Conservation (phyloP, 306 rosid genomes). For the Casuarina cunninghamiana region DNA sequence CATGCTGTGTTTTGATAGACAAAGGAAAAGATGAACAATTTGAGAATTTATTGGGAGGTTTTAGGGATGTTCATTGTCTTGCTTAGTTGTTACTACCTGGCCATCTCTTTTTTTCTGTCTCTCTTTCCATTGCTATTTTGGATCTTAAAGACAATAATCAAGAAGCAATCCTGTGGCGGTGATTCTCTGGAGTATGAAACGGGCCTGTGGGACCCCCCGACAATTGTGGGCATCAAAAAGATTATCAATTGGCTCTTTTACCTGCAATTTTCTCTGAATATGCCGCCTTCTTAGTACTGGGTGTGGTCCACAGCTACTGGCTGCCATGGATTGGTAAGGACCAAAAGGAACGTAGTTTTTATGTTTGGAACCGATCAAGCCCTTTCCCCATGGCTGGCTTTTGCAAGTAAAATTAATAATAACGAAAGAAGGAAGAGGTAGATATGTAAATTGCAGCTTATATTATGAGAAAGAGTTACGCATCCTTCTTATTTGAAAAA, state of each 20-base stretch:
- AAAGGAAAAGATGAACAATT: slow-evolving; percentile 13
- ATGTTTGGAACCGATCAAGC: too few relatives aligned
- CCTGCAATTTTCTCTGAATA: not conserved
- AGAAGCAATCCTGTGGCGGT: slow-evolving; percentile 42
- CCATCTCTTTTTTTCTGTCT: slow-evolving; percentile 28
- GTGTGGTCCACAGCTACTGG: slow-evolving; percentile 22
- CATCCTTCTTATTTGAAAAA: too few relatives aligned
- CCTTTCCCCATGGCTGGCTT: too few relatives aligned
- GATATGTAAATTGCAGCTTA: too few relatives aligned
- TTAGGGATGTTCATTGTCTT: slow-evolving; percentile 32
- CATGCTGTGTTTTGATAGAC: slow-evolving; percentile 38
- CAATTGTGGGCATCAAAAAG: slow-evolving; percentile 30
- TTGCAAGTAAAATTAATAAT: too few relatives aligned
- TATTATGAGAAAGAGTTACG: too few relatives aligned
- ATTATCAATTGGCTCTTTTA: slow-evolving; percentile 14
- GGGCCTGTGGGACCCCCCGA: slow-evolving; percentile 42
- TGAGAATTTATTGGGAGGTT: slow-evolving; percentile 41
- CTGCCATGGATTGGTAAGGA: not conserved
- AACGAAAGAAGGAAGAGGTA: too few relatives aligned
- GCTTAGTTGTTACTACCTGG: slow-evolving; percentile 95
- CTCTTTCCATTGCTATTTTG: slow-evolving; percentile 18
- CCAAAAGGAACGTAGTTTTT: too few relatives aligned
- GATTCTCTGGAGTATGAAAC: slow-evolving; percentile 54
- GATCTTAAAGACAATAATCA: not conserved
- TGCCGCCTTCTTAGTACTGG: slow-evolving; percentile 24